These are phyloP conservation scores for Hygrocybe punicea DNA, from an alignment of 768 basidiomycete genomes.

Conservation along the genomic window DNA sequence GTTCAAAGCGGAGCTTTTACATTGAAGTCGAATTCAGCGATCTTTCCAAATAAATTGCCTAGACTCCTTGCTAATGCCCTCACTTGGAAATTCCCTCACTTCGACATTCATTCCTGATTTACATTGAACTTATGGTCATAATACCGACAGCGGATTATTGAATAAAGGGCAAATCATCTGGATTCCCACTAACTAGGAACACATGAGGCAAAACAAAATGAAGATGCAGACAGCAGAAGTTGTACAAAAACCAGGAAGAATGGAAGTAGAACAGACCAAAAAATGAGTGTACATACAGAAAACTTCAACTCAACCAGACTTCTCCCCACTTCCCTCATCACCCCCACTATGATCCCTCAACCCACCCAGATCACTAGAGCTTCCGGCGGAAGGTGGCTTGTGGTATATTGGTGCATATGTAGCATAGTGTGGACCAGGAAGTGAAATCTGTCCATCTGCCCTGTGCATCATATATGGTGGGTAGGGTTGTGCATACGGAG, in stretches of 20 bases:
- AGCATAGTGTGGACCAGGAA: constrained; percentile 35
- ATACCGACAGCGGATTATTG: no score
- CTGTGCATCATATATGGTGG: constrained; percentile 45
- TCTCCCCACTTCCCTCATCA: constrained; percentile 4
- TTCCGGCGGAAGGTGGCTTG: constrained; percentile 7
- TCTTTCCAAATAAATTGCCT: no score
- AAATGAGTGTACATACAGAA: background rate
- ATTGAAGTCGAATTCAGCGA: no score
- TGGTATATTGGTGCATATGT: constrained; percentile 10
- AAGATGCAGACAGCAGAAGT: background rate
- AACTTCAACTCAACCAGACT: background rate
- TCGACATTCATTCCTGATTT: no score
- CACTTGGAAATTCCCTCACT: no score
- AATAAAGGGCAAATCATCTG: no score
- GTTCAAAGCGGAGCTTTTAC: no score
- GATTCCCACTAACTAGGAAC: no score
- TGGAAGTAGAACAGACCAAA: background rate
- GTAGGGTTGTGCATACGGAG: constrained; percentile 47
- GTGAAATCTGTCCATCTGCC: constrained; percentile 38
- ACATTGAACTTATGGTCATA: no score
- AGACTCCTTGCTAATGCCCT: no score
- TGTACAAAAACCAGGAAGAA: background rate
- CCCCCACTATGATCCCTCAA: constrained; percentile 2
- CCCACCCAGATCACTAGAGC: constrained; percentile 6
- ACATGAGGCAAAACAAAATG: background rate